A percentile compares a stretch with the other conserved stretches of the same genome.
These are phyloP conservation scores for Mycena metata DNA, from an alignment of 768 basidiomycete genomes.

Conservation along the genomic window DNA sequence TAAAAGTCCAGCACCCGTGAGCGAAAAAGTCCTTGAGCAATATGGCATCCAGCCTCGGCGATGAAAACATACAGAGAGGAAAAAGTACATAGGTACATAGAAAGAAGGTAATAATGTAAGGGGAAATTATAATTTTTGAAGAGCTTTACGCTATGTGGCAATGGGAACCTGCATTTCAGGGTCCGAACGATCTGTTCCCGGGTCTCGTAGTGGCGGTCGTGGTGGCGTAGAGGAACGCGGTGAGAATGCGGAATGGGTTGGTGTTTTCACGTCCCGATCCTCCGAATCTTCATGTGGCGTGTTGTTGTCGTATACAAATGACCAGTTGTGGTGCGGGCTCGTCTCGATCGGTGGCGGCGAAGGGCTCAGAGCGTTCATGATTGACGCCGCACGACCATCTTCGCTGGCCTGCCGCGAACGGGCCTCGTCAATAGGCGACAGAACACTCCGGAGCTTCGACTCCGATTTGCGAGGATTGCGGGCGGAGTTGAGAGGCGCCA, in stretches of 20 bases:
- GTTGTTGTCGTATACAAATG: constrained; percentile 39
- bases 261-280: constrained; percentile 59
- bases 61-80: constrained; percentile 41
- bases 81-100: constrained; percentile 35
- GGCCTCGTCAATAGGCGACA: constrained; percentile 79
- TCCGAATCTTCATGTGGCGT: constrained; percentile 36
- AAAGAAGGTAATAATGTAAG: constrained; percentile 34
- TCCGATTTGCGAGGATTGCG: constrained; percentile 64
- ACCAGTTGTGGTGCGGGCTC: constrained; percentile 39
- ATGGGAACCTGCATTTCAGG: constrained; percentile 42
- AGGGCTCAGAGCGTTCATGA: constrained; percentile 40
- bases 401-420: constrained; percentile 52
- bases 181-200: constrained; percentile 42
- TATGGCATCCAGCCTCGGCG: constrained; percentile 68
- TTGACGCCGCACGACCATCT: constrained; percentile 35
- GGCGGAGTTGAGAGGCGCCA: constrained; percentile 56
- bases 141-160: constrained; percentile 33
- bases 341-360: constrained; percentile 43
- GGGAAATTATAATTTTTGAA: constrained; percentile 12
- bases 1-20: constrained; percentile 82
- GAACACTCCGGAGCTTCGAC: constrained; percentile 79
- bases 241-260: constrained; percentile 56
- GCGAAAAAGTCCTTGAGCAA: constrained; percentile 65
- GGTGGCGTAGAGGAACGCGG: constrained; percentile 39
- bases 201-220: constrained; percentile 43